phyloP scores from a whole-genome alignment of 306 rosid species.

The Cucumis cinereus region DNA sequence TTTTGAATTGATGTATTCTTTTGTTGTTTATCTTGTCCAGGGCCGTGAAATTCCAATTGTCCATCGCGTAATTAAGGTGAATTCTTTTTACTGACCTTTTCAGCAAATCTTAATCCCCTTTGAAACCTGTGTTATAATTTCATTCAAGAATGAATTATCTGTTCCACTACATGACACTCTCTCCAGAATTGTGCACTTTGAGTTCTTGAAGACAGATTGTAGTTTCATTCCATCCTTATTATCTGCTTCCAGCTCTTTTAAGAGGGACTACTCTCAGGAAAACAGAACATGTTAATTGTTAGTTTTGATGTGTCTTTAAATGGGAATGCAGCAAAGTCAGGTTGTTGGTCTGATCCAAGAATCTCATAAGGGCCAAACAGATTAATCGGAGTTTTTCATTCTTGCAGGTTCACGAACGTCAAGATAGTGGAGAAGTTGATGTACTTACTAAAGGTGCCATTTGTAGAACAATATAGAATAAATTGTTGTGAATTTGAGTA shows the following conservation, averaged over 20 bases:
- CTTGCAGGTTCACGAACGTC: constrained; percentile 72
- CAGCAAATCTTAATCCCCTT: background rate
- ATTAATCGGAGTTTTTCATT: constrained; percentile 8
- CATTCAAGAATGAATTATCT: background rate
- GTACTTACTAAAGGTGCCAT: constrained; percentile 80
- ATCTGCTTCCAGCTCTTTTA: background rate
- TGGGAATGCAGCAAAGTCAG: background rate
- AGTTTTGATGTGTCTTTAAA: background rate
- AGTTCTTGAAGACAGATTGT: background rate
- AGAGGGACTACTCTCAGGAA: background rate
- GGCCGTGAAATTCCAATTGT: constrained; percentile 98
- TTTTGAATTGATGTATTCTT: background rate
- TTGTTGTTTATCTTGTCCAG: constrained; percentile 20
- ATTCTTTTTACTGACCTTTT: background rate
- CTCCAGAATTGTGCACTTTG: background rate
- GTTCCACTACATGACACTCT: background rate
- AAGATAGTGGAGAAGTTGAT: constrained; percentile 72
- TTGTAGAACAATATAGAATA: background rate
- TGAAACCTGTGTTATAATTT: background rate
- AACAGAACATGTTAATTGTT: background rate
- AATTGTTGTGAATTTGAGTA: background rate
- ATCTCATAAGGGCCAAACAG: background rate
- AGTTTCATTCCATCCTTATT: background rate
- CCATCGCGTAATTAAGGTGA: constrained; percentile 89
- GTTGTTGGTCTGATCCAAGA: background rate